Conservation (phyloP, 1,284 basidiomycete species). For the Boletellus deceptivus region DNA sequence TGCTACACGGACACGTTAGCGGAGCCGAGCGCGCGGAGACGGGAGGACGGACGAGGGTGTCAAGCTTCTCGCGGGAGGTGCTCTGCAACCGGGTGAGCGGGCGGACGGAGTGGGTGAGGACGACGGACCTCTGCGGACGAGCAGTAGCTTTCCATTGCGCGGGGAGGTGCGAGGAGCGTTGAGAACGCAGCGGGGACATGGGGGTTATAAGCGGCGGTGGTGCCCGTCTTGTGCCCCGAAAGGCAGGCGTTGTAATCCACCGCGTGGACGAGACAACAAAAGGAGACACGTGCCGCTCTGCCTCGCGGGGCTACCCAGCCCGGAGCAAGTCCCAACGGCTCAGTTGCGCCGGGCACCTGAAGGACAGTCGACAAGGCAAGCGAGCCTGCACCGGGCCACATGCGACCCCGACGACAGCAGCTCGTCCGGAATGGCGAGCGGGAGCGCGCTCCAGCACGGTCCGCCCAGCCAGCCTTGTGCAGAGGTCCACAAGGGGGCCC, state of each 20-base stretch:
- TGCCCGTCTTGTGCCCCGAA: conserved; percentile 27
- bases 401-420: too few species aligned
- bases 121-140: conserved; percentile 31
- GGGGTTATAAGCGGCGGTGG: conserved; percentile 15
- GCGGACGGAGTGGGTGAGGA: not conserved
- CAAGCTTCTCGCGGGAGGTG: conserved; percentile 17
- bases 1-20: conserved; percentile 14
- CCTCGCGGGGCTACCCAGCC: too few species aligned
- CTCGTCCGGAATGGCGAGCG: too few species aligned
- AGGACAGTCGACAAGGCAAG: conserved; percentile 4
- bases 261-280: conserved; percentile 30
- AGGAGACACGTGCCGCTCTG: not conserved
- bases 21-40: not conserved
- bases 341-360: too few species aligned
- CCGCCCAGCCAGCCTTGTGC: too few species aligned
- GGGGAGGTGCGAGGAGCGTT: not conserved
- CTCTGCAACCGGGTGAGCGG: conserved; percentile 26
- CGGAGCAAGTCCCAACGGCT: too few species aligned
- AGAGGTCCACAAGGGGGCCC: too few species aligned
- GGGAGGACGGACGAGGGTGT: conserved; percentile 13
- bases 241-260: conserved; percentile 30
- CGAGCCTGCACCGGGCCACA: conserved; percentile 27
- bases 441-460: too few species aligned
- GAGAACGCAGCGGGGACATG: not conserved
- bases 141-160: conserved; percentile 24